Conservation (phyloP, 306 rosid species). For the Albizia julibrissin region DNA sequence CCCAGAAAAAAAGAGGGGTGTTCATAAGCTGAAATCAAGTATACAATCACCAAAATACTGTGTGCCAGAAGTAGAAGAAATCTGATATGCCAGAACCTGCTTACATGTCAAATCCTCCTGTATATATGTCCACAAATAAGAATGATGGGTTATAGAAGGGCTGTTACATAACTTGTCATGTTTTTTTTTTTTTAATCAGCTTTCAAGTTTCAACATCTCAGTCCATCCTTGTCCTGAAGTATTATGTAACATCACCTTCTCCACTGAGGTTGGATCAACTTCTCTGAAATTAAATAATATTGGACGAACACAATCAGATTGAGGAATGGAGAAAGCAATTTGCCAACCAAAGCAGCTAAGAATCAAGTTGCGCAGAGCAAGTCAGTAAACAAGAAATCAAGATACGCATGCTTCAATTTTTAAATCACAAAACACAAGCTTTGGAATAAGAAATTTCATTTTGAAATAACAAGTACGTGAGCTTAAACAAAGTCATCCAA, state of each 20-base stretch:
- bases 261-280: constrained; percentile 50
- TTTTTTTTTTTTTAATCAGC: neutral
- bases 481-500: neutral
- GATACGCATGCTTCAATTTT: neutral
- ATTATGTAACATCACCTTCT: constrained; percentile 39
- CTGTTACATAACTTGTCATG: neutral
- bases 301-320: constrained; percentile 1
- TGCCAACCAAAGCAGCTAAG: neutral
- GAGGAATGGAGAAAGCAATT: neutral
- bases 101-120: constrained; percentile 12
- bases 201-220: constrained; percentile 4
- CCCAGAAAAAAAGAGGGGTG: neutral
- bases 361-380: neutral
- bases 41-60: neutral
- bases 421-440: neutral
- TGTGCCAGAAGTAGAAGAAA: neutral
- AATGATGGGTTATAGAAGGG: constrained; percentile 13
- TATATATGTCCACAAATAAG: neutral
- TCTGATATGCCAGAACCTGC: constrained; percentile 2
- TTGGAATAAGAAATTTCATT: neutral
- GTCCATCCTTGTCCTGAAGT: neutral
- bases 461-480: neutral
- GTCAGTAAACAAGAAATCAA: neutral
- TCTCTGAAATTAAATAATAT: constrained; percentile 42
- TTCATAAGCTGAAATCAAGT: neutral